phyloP scores from a whole-genome alignment of 2,329 filamentous ascomycete species.

The Sphaceloma murrayae region DNA sequence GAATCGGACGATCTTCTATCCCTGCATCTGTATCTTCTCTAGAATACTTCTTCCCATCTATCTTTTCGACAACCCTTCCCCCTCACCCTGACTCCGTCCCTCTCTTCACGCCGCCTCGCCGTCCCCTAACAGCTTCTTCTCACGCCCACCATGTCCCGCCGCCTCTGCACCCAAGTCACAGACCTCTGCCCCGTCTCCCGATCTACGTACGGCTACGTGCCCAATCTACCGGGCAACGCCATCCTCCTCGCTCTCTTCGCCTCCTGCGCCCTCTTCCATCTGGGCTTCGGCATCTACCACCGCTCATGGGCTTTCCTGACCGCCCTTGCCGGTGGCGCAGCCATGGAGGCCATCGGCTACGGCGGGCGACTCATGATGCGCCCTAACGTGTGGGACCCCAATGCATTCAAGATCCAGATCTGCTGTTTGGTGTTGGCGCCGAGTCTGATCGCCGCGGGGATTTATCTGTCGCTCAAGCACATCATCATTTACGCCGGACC shows the following conservation, averaged over 20 bases:
- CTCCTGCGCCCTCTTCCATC: slow-evolving; percentile 29
- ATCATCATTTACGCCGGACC: slow-evolving; percentile 37
- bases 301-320: slow-evolving; percentile 34
- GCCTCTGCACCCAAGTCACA: slow-evolving; percentile 9
- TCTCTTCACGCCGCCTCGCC: background rate
- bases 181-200: background rate
- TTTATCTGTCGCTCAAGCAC: slow-evolving; percentile 41
- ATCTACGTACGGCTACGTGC: slow-evolving; percentile 35
- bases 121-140: background rate
- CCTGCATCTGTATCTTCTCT: no score
- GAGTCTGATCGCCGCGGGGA: slow-evolving; percentile 37
- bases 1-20: no score
- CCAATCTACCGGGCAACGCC: slow-evolving; percentile 31
- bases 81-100: slow-evolving; percentile 13
- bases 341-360: slow-evolving; percentile 37
- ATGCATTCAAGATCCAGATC: slow-evolving; percentile 36
- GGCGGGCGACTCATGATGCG: slow-evolving; percentile 35
- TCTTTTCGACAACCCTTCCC: slow-evolving; percentile 1
- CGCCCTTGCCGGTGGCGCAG: slow-evolving; percentile 32
- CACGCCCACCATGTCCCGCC: slow-evolving; percentile 9
- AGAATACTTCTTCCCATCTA: background rate
- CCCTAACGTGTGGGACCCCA: slow-evolving; percentile 33
- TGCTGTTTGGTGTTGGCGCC: slow-evolving; percentile 37
- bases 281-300: slow-evolving; percentile 28
- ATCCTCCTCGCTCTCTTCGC: slow-evolving; percentile 33